A percentile compares a stretch with the other conserved stretches of the same genome.
Conservation (phyloP, 306 rosid genomes). For the Prunus mume region DNA sequence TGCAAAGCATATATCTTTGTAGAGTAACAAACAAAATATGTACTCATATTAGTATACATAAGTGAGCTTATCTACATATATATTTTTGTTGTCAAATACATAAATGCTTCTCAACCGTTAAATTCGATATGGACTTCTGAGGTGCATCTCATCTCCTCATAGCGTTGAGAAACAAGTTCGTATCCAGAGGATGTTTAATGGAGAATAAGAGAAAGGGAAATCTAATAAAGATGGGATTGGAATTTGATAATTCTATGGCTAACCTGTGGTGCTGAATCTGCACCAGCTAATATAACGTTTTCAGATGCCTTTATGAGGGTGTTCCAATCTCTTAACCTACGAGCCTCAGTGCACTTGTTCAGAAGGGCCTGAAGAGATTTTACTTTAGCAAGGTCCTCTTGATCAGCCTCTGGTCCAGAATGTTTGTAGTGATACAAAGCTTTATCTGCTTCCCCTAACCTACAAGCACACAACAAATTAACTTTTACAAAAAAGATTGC, state of each 20-base stretch:
- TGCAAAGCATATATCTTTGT: conserved; percentile 73
- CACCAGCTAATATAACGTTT: conserved; percentile 47
- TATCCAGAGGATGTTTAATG: background rate
- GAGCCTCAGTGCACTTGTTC: conserved; percentile 72
- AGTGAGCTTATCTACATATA: background rate
- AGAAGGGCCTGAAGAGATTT: conserved; percentile 56
- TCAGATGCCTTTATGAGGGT: conserved; percentile 49
- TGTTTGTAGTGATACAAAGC: conserved; percentile 73
- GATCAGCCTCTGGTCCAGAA: conserved; percentile 83
- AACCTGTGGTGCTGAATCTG: conserved; percentile 86
- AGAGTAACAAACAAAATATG: background rate
- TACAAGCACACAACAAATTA: conserved; percentile 11
- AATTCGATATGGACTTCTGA: background rate
- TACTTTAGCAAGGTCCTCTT: conserved; percentile 64
- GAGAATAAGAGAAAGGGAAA: background rate
- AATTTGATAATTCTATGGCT: conserved; percentile 10
- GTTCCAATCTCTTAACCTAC: conserved; percentile 75
- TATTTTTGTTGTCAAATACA: too few relatives aligned
- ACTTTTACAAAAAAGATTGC: background rate
- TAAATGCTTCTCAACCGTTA: too few relatives aligned
- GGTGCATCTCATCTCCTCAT: background rate
- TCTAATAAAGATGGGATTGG: background rate
- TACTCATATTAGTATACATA: background rate
- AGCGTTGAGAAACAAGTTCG: background rate
- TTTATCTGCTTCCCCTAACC: conserved; percentile 80